Conservation (phyloP, 805 yeast genomes). For the Komagataella phaffii region DNA sequence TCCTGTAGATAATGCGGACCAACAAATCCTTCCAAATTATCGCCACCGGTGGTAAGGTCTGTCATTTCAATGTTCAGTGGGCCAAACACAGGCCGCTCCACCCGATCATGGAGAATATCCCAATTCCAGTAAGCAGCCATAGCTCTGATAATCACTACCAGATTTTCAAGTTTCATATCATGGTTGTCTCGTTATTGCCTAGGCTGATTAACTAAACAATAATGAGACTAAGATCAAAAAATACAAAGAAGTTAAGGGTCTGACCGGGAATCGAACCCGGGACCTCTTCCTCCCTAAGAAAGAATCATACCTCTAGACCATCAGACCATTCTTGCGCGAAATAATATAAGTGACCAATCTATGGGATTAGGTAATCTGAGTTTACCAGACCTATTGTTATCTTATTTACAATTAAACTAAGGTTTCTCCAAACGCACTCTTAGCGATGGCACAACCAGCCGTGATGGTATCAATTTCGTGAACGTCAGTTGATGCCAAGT, state of each 20-base stretch:
- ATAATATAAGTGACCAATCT: not conserved
- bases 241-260: conserved; percentile 2
- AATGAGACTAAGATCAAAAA: not conserved
- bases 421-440: conserved; percentile 93
- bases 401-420: conserved; percentile 27
- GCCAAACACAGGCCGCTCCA: not conserved
- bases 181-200: not conserved
- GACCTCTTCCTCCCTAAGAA: conserved; percentile 8
- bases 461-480: conserved; percentile 80
- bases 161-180: not conserved
- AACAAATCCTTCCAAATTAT: not conserved
- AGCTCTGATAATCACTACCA: not conserved
- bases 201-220: conserved; percentile 25
- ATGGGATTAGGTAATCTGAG: not conserved
- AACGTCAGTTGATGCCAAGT: conserved; percentile 61
- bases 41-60: not conserved
- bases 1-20: not conserved
- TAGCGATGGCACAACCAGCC: conserved; percentile 81
- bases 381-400: too few relatives aligned
- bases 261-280: conserved; percentile 8
- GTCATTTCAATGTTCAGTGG: not conserved
- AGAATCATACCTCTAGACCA: conserved; percentile 8
- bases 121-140: not conserved
- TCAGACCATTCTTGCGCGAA: conserved; percentile 2
- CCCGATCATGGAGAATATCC: not conserved